Conservation (phyloP, 768 basidiomycete species). For the Lyophyllum decastes region DNA sequence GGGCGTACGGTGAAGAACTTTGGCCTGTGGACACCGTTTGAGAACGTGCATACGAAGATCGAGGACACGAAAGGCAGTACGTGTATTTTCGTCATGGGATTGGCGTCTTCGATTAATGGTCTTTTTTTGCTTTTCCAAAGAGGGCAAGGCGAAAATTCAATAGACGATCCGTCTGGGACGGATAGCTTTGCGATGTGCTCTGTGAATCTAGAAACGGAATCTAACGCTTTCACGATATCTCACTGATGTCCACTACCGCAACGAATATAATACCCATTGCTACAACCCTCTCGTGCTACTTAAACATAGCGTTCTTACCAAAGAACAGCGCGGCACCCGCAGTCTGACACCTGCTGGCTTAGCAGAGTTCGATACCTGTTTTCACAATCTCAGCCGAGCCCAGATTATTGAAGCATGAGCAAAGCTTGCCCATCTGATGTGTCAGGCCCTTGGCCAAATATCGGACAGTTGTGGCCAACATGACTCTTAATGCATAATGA, state of each 20-base stretch:
- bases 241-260: background rate
- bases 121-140: background rate
- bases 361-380: too few species aligned
- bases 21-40: constrained; percentile 29
- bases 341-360: too few species aligned
- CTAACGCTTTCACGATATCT: background rate
- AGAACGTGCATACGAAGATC: constrained; percentile 9
- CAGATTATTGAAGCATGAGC: too few species aligned
- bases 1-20: constrained; percentile 70
- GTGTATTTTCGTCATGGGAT: background rate
- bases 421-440: too few species aligned
- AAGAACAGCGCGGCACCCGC: too few species aligned
- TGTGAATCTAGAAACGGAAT: background rate
- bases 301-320: too few species aligned
- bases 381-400: too few species aligned
- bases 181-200: background rate
- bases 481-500: too few species aligned
- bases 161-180: constrained; percentile 1
- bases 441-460: too few species aligned
- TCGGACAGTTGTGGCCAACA: too few species aligned
- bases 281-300: too few species aligned
- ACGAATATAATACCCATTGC: background rate
- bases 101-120: background rate
- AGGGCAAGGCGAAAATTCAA: constrained; percentile 9
- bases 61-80: constrained; percentile 8